Base-by-base conservation (phyloP, 768 basidiomycete genomes). In the Amylocystis lapponica region DNA sequence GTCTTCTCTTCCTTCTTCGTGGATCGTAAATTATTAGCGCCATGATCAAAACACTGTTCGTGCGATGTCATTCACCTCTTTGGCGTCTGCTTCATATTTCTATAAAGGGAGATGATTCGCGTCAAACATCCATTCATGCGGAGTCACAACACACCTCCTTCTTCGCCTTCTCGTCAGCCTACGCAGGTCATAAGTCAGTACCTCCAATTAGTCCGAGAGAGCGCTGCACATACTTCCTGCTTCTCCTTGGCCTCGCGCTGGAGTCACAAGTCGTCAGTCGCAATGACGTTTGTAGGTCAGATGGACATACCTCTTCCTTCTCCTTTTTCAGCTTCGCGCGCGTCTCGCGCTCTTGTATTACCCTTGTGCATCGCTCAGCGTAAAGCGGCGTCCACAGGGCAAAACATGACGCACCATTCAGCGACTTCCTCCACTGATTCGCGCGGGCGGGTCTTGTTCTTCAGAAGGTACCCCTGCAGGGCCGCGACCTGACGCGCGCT, bases 371-470 rank as follows among this genome's bases (percentile, higher is more conserved):
- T 11, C 4, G n/a, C 17, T 40, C 27, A 20, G 59, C 16, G 6
- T 30, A n/a, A 9, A 17, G 23, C 7, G 8, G 5, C 16, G 17
- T 10, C 17, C 19, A 11, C 8, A 36, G 8, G 6, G 17, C 17
- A 14, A 19, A 34, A 5, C 11, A 22, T n/a, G 14, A 47, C 67
- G 34, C 61, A 69, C 88, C 91, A 94, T 34, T 79, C 81, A 23
- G 62, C 70, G 20, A 85, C 83, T 60, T 90, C 88, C 5, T 82
- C 81, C 8, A 92, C 88, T 50, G 83, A 86, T 62, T 91, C 86
- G 47, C 76, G 74, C 30, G 89, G 89, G n/a, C 89, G 81, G 11
- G 89, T 83, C 74, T 92, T 90, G 64, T 91, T 91, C 74, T 85
- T 86, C 45, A 90, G 70, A 29, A 92, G 72, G 60, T 91, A 91